Evolutionary conservation across 495 filamentous ascomycete genomes (phyloP).

Genomic region (Aspergillus biplanus): DNA sequence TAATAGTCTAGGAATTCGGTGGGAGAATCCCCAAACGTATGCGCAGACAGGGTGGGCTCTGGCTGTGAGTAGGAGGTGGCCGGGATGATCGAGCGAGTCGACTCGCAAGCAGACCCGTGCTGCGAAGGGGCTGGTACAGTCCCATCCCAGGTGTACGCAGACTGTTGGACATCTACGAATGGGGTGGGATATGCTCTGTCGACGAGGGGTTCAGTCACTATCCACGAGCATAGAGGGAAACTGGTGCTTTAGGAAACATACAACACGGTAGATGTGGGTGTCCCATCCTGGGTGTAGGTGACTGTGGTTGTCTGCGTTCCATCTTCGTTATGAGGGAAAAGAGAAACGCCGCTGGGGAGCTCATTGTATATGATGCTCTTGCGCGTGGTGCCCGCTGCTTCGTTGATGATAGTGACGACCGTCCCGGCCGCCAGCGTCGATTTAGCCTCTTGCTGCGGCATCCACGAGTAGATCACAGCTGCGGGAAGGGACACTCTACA

Average conservation of each 20-base stretch:
- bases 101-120: not conserved
- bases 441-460: not conserved
- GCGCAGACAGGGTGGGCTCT: not conserved
- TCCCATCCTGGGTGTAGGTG: not conserved
- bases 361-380: not conserved
- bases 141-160: not conserved
- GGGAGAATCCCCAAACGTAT: not conserved
- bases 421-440: not conserved
- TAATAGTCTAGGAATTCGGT: not conserved
- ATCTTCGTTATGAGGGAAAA: not conserved
- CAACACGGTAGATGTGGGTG: not conserved
- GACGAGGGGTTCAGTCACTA: not conserved
- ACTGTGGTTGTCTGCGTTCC: not conserved
- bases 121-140: not conserved
- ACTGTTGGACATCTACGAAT: not conserved
- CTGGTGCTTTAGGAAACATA: not conserved
- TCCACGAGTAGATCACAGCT: not conserved
- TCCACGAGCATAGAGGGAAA: not conserved
- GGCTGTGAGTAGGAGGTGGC: not conserved
- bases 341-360: not conserved
- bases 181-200: not conserved
- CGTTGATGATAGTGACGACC: not conserved
- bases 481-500: not conserved
- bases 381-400: not conserved
- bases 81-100: not conserved